Evolutionary conservation across 2,329 filamentous ascomycete species (phyloP), one percentile per base, ranked within the genome.

Genomic region (Pestalotiopsis sp.): DNA sequence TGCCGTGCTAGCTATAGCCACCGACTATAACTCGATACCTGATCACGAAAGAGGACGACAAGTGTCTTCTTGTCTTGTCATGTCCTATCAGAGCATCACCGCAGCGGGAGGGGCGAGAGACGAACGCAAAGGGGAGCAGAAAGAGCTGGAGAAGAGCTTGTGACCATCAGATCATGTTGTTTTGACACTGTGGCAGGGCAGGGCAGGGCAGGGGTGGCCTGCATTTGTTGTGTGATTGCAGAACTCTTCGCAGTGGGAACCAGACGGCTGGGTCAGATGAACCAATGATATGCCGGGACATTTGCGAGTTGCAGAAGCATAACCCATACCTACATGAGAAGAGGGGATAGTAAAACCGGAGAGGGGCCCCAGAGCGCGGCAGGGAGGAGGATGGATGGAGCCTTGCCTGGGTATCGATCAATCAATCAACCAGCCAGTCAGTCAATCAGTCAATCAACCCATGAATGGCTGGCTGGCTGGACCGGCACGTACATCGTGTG

Each of bases 331-430:
- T 36, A 36, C 31, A 11, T 36, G 31, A 73, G 66, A 70, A 73
- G 75, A 74, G 72, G 74, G 68, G 72, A 71, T 71, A 71, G 72
- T 49, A 20, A 23, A 23, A 52, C 20, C 25, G 61, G 73, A 72
- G 72, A 72, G 68, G 7, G 12, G 57, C 23, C 57, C 27, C 12
- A 52, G 45, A 20, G 45, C 17, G 45, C 45, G 45, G 6, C 45
- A 52, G 45, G 45, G 45, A 52, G 45, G 20, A 52, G 20, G 20
- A 52, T 52, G 20, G 20, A 52, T 52, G 45, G 45, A 52, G 17
- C 45, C n/a, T 45, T 52, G 17, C 20, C 14, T 52, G 17, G 7
- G 45, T 52, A 17, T 52, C 17, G 45, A 36, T 36, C 31, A 36
- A 36, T 36, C 31, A 36, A 36, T 9, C 31, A 36, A 2, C 7